Evolutionary conservation across 768 basidiomycete species (phyloP), one percentile per base, ranked within the genome.

Genomic region (Fomitopsis serialis): DNA sequence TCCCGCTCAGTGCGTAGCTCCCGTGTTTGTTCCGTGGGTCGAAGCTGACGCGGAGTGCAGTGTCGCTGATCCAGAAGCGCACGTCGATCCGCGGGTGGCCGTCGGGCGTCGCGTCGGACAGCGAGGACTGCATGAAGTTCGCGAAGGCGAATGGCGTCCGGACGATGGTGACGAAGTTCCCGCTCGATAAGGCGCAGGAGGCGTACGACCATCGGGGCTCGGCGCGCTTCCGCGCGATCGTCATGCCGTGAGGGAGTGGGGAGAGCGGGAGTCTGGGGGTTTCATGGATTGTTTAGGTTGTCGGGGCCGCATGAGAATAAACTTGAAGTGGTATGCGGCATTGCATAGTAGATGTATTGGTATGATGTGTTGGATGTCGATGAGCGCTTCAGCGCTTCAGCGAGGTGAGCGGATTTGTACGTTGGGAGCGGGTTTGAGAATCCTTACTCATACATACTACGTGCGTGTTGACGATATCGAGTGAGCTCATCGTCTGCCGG

Each of bases 71-170:
- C n/a, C 44, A 40, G 42, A 57, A 53, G 27, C 65, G 67, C 3
- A 47, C 53, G 23, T 61, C 63, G 4, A 58, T 68, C 37, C 56
- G 55, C 45, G 67, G 66, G 0, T 66, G 56, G 51, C 58, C 60
- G 3, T 50, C 42, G 2, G 65, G 65, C 19, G 22, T 37, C 4
- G 54, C 63, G 6, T 48, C 53, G 19, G 65, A 66, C 54, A 57
- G 48, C 50, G 61, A 61, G 44, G 63, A 54, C 7, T 55, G 52
- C 23, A 43, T 64, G 25, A 45, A 21, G 29, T 64, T 63, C 45
- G 46, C 59, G 11, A 47, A 52, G 21, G 54, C 49, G 17, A 54
- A 62, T 42, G 54, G 48, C 23, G 50, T 64, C 57, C 57, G 57
- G 56, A 42, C 48, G 37, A 53, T 63, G 54, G 59, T 66, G 1